A percentile compares a stretch with the other conserved stretches of the same genome.
These are phyloP conservation scores for Globisporangium paddicum DNA, from an alignment of 352 stramenopile species.

Conservation along the genomic window DNA sequence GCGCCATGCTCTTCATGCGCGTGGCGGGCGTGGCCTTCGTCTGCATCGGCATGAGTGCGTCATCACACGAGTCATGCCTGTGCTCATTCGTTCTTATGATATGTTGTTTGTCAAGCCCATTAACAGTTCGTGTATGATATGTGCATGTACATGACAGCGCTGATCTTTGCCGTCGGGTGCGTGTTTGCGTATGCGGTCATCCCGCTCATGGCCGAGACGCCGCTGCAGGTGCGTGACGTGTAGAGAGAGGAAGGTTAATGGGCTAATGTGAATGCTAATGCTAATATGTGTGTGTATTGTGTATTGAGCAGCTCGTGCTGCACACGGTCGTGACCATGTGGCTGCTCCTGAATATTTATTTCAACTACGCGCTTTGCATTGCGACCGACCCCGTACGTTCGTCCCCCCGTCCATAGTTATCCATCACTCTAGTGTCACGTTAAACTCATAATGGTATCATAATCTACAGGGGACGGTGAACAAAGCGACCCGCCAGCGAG, in stretches of 20 bases:
- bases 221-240: constrained; percentile 23
- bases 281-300: background rate
- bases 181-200: constrained; percentile 51
- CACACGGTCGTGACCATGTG: constrained; percentile 28
- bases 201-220: constrained; percentile 37
- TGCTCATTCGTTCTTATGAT: background rate
- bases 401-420: background rate
- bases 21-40: constrained; percentile 38
- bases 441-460: too few species aligned
- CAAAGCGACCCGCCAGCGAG: background rate
- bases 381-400: constrained; percentile 45
- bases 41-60: constrained; percentile 36
- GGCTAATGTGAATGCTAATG: too few species aligned
- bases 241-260: background rate
- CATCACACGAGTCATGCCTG: too few species aligned
- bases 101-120: background rate
- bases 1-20: constrained; percentile 41
- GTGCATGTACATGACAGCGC: too few species aligned
- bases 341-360: constrained; percentile 63
- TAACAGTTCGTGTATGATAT: background rate
- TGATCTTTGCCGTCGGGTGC: constrained; percentile 38
- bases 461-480: constrained; percentile 3
- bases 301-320: constrained; percentile 18
- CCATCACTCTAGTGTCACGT: constrained; percentile 2
- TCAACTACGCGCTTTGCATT: constrained; percentile 71